Percentiles rank a stretch among this genome's conserved stretches.
Conservation (phyloP, 192 early-diverging fungal genomes). For the Backusella tuberculispora region DNA sequence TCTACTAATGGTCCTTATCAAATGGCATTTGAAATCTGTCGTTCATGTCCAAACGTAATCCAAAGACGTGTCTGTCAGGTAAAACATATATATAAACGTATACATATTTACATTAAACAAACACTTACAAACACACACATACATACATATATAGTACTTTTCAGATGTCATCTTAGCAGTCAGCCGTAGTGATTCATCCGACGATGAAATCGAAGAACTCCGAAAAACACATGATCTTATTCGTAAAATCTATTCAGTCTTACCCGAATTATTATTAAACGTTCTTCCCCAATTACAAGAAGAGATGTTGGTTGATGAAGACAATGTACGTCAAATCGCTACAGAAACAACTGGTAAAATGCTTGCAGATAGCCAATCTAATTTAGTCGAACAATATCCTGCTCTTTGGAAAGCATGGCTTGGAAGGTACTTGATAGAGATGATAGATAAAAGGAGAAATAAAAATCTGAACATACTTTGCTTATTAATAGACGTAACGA, state of each 20-base stretch:
- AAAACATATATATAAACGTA: not conserved
- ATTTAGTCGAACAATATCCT: slow-evolving; percentile 75
- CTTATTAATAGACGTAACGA: slow-evolving; percentile 65
- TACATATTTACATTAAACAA: slow-evolving; percentile 23
- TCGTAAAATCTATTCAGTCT: slow-evolving; percentile 74
- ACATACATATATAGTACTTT: slow-evolving; percentile 71
- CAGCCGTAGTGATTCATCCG: slow-evolving; percentile 45
- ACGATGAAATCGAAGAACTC: slow-evolving; percentile 58
- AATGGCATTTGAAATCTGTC: slow-evolving; percentile 85
- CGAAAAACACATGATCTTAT: slow-evolving; percentile 78
- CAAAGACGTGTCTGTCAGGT: slow-evolving; percentile 92
- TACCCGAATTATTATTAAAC: slow-evolving; percentile 80
- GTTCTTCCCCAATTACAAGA: slow-evolving; percentile 95
- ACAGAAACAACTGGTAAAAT: slow-evolving; percentile 85
- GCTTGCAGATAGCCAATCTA: slow-evolving; percentile 79
- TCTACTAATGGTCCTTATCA: slow-evolving; percentile 69
- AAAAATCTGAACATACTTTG: too few relatives aligned
- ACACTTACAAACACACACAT: not conserved
- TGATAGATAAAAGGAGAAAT: not conserved
- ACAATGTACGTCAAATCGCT: slow-evolving; percentile 74
- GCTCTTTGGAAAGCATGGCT: slow-evolving; percentile 86
- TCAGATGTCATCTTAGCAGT: slow-evolving; percentile 77
- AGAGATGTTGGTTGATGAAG: slow-evolving; percentile 83
- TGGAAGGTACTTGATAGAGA: slow-evolving; percentile 54
- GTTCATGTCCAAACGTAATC: slow-evolving; percentile 70